Percentiles rank a stretch among this genome's conserved stretches.
Conservation (phyloP, 1,284 basidiomycete species). For the Sanghuangporus sanghuang region DNA sequence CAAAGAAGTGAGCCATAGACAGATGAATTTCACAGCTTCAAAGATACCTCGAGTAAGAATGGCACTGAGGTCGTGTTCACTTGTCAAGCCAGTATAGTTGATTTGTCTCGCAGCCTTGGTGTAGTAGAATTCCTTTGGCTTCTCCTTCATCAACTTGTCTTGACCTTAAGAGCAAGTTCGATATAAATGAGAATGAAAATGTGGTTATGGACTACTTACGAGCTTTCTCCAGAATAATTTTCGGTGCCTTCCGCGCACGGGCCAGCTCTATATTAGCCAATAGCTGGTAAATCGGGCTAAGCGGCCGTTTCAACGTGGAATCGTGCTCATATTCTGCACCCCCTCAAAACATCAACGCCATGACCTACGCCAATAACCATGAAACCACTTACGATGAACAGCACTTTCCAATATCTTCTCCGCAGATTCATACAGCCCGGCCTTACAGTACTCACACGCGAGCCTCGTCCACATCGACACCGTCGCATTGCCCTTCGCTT, state of each 20-base stretch:
- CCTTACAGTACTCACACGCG: conserved; percentile 73
- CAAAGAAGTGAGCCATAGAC: conserved; percentile 13
- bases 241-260: conserved; percentile 76
- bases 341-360: neutral
- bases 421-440: conserved; percentile 61
- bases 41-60: conserved; percentile 64
- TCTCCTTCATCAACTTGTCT: conserved; percentile 57
- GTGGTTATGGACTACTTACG: conserved; percentile 42
- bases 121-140: conserved; percentile 65
- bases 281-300: conserved; percentile 70
- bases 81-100: conserved; percentile 58
- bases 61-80: conserved; percentile 46
- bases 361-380: neutral
- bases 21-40: conserved; percentile 16
- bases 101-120: conserved; percentile 65
- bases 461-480: conserved; percentile 73
- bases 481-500: conserved; percentile 52
- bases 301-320: conserved; percentile 34
- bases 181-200: neutral
- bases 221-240: conserved; percentile 64
- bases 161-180: conserved; percentile 42
- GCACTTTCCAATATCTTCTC: conserved; percentile 58
- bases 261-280: conserved; percentile 81
- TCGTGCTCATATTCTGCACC: conserved; percentile 49
- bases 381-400: conserved; percentile 50